A percentile compares a stretch with the other conserved stretches of the same genome.
Conservation (phyloP, 164 flowering plant genomes). For the Chloranthus sessilifolius region DNA sequence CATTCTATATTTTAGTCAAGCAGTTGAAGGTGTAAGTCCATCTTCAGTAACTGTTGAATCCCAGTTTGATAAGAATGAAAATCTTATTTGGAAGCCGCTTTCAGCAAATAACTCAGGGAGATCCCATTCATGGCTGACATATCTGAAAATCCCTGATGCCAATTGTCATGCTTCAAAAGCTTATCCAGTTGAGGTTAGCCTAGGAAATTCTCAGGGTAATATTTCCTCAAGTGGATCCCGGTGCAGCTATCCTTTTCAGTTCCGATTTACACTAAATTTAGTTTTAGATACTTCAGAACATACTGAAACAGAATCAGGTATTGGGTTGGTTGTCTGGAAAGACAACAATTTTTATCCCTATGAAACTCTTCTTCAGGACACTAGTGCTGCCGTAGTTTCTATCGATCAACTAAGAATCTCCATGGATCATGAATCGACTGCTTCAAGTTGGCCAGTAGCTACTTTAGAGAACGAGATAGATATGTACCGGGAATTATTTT, state of each 20-base stretch:
- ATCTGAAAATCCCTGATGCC: constrained; percentile 35
- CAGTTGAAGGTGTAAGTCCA: constrained; percentile 69
- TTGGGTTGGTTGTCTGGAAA: constrained; percentile 40
- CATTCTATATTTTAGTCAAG: constrained; percentile 64
- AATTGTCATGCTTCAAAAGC: constrained; percentile 21
- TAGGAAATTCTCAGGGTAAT: constrained; percentile 55
- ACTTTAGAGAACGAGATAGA: constrained; percentile 48
- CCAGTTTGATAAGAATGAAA: constrained; percentile 22
- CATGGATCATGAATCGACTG: constrained; percentile 20
- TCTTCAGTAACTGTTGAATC: constrained; percentile 45
- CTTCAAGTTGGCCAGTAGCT: constrained; percentile 38
- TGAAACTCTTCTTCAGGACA: constrained; percentile 22
- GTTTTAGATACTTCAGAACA: constrained; percentile 18
- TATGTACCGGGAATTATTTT: constrained; percentile 54
- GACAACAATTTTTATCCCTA: constrained; percentile 35
- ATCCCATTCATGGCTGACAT: constrained; percentile 62
- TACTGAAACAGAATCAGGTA: constrained; percentile 11
- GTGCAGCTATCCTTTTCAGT: constrained; percentile 21
- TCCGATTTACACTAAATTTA: constrained; percentile 44
- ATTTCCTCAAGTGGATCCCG: constrained; percentile 45
- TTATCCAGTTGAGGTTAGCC: constrained; percentile 44
- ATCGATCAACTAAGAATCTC: constrained; percentile 25
- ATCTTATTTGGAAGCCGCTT: constrained; percentile 68
- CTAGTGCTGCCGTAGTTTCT: constrained; percentile 14
- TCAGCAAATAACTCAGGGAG: constrained; percentile 31